Conservation (phyloP, 2,329 filamentous ascomycete genomes). For the Lojkania enalia region DNA sequence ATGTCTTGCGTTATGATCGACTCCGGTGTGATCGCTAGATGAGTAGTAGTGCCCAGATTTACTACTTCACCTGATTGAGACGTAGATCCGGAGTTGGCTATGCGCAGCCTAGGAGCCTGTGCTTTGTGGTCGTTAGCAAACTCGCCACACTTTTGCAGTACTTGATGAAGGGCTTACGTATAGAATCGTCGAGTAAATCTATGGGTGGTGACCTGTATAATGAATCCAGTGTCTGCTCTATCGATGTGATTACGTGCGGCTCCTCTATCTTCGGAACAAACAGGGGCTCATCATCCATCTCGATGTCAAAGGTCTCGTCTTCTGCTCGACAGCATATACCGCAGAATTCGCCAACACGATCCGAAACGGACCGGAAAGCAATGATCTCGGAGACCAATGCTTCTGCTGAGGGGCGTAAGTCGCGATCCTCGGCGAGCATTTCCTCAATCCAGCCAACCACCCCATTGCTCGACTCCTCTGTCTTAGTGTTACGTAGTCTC, state of each 20-base stretch:
- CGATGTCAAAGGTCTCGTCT: constrained; percentile 1
- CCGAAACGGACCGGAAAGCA: neutral
- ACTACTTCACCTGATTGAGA: neutral
- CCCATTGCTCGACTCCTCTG: neutral
- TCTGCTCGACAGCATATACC: constrained; percentile 3
- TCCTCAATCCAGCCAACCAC: neutral
- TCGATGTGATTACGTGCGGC: neutral
- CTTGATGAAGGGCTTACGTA: too few relatives aligned
- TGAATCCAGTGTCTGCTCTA: neutral
- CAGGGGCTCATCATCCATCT: constrained; percentile 2
- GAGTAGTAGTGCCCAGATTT: neutral
- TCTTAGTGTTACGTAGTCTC: neutral
- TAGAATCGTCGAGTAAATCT: too few relatives aligned
- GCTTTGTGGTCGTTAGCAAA: neutral
- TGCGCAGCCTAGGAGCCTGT: neutral
- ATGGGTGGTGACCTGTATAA: too few relatives aligned
- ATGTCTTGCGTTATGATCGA: neutral
- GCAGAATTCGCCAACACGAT: constrained; percentile 1
- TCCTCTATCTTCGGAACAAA: neutral
- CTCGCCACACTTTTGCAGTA: neutral
- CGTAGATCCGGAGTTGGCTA: neutral
- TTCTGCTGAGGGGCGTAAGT: constrained; percentile 1
- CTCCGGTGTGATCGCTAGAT: neutral
- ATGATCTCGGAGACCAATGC: neutral
- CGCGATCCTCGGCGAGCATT: neutral